Conservation (phyloP, 345 rosid species). For the Eucalyptus caleyi region DNA sequence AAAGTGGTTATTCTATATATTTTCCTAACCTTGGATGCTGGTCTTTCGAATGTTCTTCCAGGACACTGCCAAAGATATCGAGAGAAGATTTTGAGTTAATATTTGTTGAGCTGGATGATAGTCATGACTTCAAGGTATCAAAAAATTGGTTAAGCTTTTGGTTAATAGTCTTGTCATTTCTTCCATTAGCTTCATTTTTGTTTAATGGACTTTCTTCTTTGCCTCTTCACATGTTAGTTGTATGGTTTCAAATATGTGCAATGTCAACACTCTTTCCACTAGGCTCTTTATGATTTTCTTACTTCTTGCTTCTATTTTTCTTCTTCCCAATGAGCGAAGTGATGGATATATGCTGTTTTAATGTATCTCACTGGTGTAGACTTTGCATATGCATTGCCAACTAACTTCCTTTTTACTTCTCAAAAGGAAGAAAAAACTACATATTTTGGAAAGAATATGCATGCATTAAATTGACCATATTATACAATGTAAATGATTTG, state of each 20-base stretch:
- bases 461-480: not conserved
- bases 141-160: not conserved
- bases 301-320: not conserved
- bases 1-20: not conserved
- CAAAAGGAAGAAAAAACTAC: not conserved
- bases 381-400: not conserved
- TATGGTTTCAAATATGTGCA: not conserved
- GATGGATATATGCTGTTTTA: not conserved
- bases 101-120: constrained; percentile 91
- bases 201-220: not conserved
- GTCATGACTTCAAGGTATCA: constrained; percentile 82
- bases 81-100: constrained; percentile 76
- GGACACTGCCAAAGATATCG: constrained; percentile 85
- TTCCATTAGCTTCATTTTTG: not conserved
- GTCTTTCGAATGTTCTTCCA: constrained; percentile 1
- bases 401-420: not conserved
- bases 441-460: not conserved
- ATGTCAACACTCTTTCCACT: not conserved
- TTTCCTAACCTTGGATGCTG: not conserved
- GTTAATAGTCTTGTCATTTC: not conserved
- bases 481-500: not conserved
- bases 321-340: not conserved
- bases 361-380: not conserved
- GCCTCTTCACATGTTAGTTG: not conserved
- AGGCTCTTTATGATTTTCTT: not conserved